Percentiles rank a stretch among this genome's conserved stretches.
These are phyloP conservation scores for Pythium grandisporangium DNA, from an alignment of 352 stramenopile genomes.

Conservation along the genomic window DNA sequence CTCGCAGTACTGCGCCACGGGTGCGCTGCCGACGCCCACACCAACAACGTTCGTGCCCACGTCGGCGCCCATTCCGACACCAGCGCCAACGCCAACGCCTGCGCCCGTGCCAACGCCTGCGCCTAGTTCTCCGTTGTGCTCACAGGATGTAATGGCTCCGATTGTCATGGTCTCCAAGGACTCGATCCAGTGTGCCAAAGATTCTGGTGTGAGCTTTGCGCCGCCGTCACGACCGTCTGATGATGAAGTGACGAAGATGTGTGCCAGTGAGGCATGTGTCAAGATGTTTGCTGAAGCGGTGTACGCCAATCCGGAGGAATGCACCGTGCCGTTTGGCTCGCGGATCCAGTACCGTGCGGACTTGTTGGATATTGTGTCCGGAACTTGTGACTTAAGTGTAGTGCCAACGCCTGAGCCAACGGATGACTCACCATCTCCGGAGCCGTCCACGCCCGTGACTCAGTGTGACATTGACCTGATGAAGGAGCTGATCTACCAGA, in stretches of 20 bases:
- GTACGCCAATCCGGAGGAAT: conserved; percentile 3
- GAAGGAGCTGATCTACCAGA: conserved; percentile 3
- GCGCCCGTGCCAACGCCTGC: neutral
- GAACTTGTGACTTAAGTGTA: conserved; percentile 6
- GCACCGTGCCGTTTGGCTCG: neutral
- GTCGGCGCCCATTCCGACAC: neutral
- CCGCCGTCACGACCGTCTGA: neutral
- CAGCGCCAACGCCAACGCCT: conserved; percentile 2
- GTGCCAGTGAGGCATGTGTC: neutral
- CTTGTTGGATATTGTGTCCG: neutral
- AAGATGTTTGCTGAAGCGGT: conserved; percentile 3
- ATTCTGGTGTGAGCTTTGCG: conserved; percentile 1
- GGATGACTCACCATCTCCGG: too few species aligned
- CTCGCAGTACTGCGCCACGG: too few species aligned
- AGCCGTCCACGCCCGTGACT: too few species aligned
- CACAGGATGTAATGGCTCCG: too few species aligned
- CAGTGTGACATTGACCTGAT: conserved; percentile 1
- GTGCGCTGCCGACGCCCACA: neutral
- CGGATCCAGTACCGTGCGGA: neutral
- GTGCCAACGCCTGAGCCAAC: conserved; percentile 3
- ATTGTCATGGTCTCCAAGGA: neutral
- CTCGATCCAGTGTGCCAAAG: neutral
- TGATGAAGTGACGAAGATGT: conserved; percentile 6
- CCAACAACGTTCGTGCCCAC: neutral
- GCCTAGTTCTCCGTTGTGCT: too few species aligned